Evolutionary conservation across 2,329 filamentous ascomycete species (phyloP), one percentile per base, ranked within the genome.

Genomic region (Epichloe scottii): DNA sequence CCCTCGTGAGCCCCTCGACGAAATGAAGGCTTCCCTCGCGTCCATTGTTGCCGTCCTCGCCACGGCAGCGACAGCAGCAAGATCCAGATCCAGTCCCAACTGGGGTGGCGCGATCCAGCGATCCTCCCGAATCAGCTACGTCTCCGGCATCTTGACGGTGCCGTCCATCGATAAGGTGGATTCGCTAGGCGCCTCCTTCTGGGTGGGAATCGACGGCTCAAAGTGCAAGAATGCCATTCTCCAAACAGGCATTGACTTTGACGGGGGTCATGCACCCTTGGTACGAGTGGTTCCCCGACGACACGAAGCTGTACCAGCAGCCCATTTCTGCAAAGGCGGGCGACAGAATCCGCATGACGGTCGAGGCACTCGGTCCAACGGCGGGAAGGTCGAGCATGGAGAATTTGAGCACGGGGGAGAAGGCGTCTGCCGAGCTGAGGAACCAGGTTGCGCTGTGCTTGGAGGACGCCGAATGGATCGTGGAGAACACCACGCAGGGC

Each of bases 321-420:
- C 34, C 15, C 15, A 40, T 49, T 19, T 41, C 39, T 38, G 38
- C 40, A 10, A 33, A 43, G 15, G 10, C 48, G 26, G 48, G 48
- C 19, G 48, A 49, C 39, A 41, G 39, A 17, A 41, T 49, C 11
- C 48, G 48, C 39, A 35, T 49, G 48, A 34, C 38, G 12, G 48
- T 49, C 14, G 19, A 33, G 15, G 48, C 48, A 8, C n/a, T 12
- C 19, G 30, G 39, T 19, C 21, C 48, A 14, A 49, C 48, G 26
- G 39, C 40, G 15, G 48, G 48, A 11, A 30, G 33, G 11, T 38
- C 26, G 21, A 49, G 15, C 14, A 4, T 49, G 39, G 48, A 49
- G 48, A 49, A 49, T 26, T 26, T 49, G 23, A 43, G 35, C n/a
- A 49, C 39, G 39, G 48, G 48, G 38, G 39, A 39, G 46, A 34